phyloP scores from a whole-genome alignment of 306 rosid species.

The Cucumis hystrix region DNA sequence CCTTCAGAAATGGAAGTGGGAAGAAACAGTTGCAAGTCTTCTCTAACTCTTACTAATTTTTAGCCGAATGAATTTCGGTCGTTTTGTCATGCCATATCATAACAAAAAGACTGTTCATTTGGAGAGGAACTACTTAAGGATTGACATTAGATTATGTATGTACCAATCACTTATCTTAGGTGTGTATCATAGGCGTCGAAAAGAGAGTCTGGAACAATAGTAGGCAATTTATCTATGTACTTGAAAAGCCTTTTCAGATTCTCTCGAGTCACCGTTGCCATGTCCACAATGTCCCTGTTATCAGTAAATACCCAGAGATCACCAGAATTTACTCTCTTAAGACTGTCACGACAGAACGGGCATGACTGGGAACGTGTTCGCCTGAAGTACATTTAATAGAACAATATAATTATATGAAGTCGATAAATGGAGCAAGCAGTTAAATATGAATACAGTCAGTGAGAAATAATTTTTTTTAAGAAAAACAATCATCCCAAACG shows the following conservation, averaged over 20 bases:
- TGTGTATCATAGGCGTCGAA: slow-evolving; percentile 79
- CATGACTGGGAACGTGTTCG: slow-evolving; percentile 77
- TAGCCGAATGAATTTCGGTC: slow-evolving; percentile 18
- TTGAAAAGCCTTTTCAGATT: slow-evolving; percentile 71
- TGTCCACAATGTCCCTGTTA: slow-evolving; percentile 56
- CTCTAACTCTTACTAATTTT: slow-evolving; percentile 29
- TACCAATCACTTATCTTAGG: slow-evolving; percentile 34
- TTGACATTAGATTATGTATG: slow-evolving; percentile 12
- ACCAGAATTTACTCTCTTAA: slow-evolving; percentile 72
- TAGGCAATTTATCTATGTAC: slow-evolving; percentile 81
- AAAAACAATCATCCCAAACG: neutral
- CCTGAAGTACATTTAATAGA: slow-evolving; percentile 35
- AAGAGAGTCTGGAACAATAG: slow-evolving; percentile 64
- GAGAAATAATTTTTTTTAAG: neutral
- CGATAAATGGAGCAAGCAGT: neutral
- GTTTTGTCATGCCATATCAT: neutral
- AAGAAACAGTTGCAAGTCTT: slow-evolving; percentile 23
- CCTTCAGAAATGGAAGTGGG: slow-evolving; percentile 42
- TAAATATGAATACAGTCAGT: neutral
- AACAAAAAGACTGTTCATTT: slow-evolving; percentile 19
- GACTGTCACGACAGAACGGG: slow-evolving; percentile 92
- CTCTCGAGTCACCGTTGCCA: slow-evolving; percentile 75
- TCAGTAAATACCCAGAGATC: slow-evolving; percentile 90
- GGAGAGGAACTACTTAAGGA: neutral
- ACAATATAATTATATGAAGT: neutral